Evolutionary conservation across 495 filamentous ascomycete genomes (phyloP), one percentile per base, ranked within the genome.

Genomic region (Chaetomium cochliodes): DNA sequence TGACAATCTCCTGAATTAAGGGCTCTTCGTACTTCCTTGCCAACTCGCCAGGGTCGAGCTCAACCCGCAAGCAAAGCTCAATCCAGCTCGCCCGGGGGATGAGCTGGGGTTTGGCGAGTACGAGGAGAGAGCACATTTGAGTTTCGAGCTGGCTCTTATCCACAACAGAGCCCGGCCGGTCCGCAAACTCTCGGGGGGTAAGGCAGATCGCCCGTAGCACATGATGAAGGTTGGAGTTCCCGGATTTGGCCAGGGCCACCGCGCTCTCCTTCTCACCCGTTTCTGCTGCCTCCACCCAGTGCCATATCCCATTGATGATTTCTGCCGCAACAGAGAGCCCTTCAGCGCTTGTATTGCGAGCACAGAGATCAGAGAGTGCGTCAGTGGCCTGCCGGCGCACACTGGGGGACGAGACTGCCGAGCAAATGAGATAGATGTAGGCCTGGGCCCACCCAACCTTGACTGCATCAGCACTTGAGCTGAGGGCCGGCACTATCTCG

Each of bases 41-140:
- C 55, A 98, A 82, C 13, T 82, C 77, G 20, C 92, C 93, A 3
- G 94, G 94, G 74, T 98, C 94, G 5, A 90, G 80, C 25, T 88
- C 86, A 25, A 89, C 85, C 64, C 83, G 84, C 46, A 97, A 78
- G 71, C 92, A 97, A 5, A 91, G 70, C 28, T 90, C 87, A 73
- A 98, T 98, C 96, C 96, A 98, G 47, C 84, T 87, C 18, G 85
- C 81, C 28, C 85, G 84, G 0, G 92, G 89, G 65, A 97, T 83
- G 39, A 98, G 73, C 60, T 92, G 85, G 25, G 86, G 84, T 20
- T 91, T 87, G 61, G 88, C 86, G n/a, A 98, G 78, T 22, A 97
- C 83, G 37, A 96, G 79, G 15, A 96, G 74, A 9, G 85, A 82
- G 58, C 94, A 82, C 63, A 96, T 85, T 69, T 92, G 86, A 11